A percentile compares a stretch with the other conserved stretches of the same genome.
Evolutionary conservation across 1,284 basidiomycete genomes (phyloP).

Genomic region (Trichosporon coremiiforme): DNA sequence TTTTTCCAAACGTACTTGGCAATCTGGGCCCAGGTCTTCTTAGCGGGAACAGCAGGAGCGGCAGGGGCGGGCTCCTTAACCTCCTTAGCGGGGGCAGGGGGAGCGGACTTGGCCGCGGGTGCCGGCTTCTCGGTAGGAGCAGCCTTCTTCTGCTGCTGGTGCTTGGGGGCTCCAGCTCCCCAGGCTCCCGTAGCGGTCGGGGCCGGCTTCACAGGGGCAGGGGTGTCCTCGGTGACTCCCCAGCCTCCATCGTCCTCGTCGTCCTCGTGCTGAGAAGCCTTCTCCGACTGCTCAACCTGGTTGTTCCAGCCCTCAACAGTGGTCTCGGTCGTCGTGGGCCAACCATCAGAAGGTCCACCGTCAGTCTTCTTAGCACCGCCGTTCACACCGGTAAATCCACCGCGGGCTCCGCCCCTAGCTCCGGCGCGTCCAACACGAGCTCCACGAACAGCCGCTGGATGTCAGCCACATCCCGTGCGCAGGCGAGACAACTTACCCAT

Average conservation of each 20-base stretch:
- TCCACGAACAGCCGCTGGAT: slow-evolving; percentile 30
- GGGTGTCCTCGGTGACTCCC: slow-evolving; percentile 25
- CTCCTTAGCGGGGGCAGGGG: slow-evolving; percentile 23
- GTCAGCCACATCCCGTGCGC: neutral
- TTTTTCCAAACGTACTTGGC: slow-evolving; percentile 49
- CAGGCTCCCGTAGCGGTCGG: slow-evolving; percentile 33
- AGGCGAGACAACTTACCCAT: slow-evolving; percentile 21
- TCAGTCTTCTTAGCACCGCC: slow-evolving; percentile 32
- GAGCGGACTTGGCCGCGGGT: slow-evolving; percentile 30
- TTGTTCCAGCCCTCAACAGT: slow-evolving; percentile 48
- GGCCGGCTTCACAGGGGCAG: slow-evolving; percentile 19
- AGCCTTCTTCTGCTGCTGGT: slow-evolving; percentile 44
- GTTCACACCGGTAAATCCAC: slow-evolving; percentile 41
- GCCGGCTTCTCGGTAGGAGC: slow-evolving; percentile 22
- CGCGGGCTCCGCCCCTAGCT: slow-evolving; percentile 50
- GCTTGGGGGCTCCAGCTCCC: slow-evolving; percentile 49
- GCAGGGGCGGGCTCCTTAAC: slow-evolving; percentile 20
- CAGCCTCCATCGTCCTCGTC: slow-evolving; percentile 28
- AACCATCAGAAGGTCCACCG: slow-evolving; percentile 34
- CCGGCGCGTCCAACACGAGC: slow-evolving; percentile 42
- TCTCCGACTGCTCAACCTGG: slow-evolving; percentile 47
- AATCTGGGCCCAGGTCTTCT: slow-evolving; percentile 58
- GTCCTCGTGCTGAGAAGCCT: slow-evolving; percentile 35
- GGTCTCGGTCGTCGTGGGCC: slow-evolving; percentile 47
- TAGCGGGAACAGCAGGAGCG: slow-evolving; percentile 44